A percentile compares a stretch with the other conserved stretches of the same genome.
Conservation (phyloP, 495 filamentous ascomycete species). For the Poronia punctata region DNA sequence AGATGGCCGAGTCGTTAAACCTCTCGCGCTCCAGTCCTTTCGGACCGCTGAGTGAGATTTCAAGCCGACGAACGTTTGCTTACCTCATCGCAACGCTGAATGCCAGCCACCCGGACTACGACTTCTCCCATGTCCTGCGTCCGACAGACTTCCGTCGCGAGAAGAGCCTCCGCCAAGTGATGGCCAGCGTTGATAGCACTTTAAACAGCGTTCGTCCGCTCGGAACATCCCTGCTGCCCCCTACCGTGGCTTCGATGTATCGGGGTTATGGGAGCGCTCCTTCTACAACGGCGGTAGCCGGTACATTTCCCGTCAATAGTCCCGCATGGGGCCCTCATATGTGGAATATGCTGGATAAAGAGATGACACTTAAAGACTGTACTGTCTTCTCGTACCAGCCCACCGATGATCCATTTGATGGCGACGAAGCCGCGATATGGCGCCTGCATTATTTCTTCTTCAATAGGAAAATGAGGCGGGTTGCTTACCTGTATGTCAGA, state of each 20-base stretch:
- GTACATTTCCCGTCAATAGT: conserved; percentile 22
- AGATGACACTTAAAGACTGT: conserved; percentile 85
- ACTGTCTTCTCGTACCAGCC: conserved; percentile 79
- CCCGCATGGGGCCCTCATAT: conserved; percentile 73
- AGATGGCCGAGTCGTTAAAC: conserved; percentile 56
- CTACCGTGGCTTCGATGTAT: conserved; percentile 15
- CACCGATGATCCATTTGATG: conserved; percentile 75
- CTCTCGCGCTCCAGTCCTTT: conserved; percentile 82
- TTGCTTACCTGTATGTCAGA: conserved; percentile 86
- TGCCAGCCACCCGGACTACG: conserved; percentile 93
- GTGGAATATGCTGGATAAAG: conserved; percentile 85
- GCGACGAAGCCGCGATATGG: conserved; percentile 90
- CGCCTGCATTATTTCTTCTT: conserved; percentile 96
- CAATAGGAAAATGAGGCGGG: conserved; percentile 86
- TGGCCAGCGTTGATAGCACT: conserved; percentile 77
- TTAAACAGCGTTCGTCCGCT: conserved; percentile 75
- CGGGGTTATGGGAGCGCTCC: conserved; percentile 25
- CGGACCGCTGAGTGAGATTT: conserved; percentile 76
- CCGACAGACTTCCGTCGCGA: conserved; percentile 83
- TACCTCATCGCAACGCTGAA: conserved; percentile 98
- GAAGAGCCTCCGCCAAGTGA: conserved; percentile 63
- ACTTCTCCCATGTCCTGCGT: conserved; percentile 85
- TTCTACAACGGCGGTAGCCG: conserved; percentile 16
- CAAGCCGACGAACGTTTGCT: conserved; percentile 84
- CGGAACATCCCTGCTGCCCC: conserved; percentile 21